Evolutionary conservation across 108 stramenopile species (phyloP).

Genomic region (Schizochytrium sp.): DNA sequence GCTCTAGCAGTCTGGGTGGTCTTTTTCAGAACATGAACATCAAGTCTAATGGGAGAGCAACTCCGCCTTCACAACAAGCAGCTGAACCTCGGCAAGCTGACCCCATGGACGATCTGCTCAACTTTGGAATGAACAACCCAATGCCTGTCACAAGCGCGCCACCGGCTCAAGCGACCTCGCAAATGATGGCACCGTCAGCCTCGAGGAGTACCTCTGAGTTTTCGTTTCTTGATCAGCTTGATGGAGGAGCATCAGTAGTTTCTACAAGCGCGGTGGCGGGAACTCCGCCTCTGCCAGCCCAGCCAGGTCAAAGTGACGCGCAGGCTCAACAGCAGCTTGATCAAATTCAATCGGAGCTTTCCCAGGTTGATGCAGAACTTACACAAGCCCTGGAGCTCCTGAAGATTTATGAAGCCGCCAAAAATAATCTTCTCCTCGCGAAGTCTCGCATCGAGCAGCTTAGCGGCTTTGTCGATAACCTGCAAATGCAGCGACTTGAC

Average conservation of each 20-base stretch:
- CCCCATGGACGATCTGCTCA: no score
- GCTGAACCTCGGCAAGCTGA: neutral
- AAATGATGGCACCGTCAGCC: no score
- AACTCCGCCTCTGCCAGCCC: no score
- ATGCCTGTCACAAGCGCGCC: no score
- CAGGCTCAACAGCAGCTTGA: neutral
- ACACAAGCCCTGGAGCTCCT: constrained; percentile 21
- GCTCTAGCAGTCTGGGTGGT: neutral
- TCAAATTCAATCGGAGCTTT: constrained; percentile 14
- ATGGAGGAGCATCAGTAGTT: no score
- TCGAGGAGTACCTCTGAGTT: no score
- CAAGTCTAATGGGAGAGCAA: neutral
- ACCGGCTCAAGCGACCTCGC: no score
- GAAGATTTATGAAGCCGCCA: neutral
- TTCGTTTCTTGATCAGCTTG: no score
- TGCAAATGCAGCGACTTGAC: constrained; percentile 58
- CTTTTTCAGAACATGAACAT: constrained; percentile 57
- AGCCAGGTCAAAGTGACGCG: neutral
- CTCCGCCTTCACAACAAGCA: neutral
- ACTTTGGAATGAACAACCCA: no score
- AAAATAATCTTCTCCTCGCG: neutral
- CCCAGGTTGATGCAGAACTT: constrained; percentile 6
- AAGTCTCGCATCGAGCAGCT: constrained; percentile 53
- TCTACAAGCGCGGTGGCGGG: no score
- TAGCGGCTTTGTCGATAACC: constrained; percentile 26